phyloP scores from a whole-genome alignment of 1,284 basidiomycete genomes.

The Ceratobasidium sp. region DNA sequence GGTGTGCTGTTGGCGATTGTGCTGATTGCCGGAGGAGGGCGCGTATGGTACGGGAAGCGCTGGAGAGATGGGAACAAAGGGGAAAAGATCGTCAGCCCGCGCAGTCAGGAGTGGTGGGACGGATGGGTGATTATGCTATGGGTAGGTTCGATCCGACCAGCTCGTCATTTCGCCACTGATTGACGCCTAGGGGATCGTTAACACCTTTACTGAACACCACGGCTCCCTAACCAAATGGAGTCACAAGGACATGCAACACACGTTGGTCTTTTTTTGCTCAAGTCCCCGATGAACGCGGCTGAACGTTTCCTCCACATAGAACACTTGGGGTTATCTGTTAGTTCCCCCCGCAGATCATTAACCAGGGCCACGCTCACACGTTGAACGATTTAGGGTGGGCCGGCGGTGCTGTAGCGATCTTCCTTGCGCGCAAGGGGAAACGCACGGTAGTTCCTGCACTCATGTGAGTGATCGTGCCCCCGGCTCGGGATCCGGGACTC shows the following conservation, averaged over 20 bases:
- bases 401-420: constrained; percentile 89
- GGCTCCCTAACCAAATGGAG: constrained; percentile 72
- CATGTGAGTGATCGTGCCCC: constrained; percentile 67
- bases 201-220: constrained; percentile 93
- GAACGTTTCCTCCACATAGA: constrained; percentile 53
- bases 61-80: constrained; percentile 49
- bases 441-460: constrained; percentile 80
- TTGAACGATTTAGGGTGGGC: constrained; percentile 75
- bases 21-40: constrained; percentile 82
- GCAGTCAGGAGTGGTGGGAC: constrained; percentile 88
- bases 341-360: constrained; percentile 46
- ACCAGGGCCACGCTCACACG: background rate
- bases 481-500: constrained; percentile 1
- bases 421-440: constrained; percentile 84
- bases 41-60: constrained; percentile 67
- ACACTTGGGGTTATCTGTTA: constrained; percentile 71
- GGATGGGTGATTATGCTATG: constrained; percentile 88
- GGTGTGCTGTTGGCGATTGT: constrained; percentile 86
- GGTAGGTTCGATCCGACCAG: constrained; percentile 63
- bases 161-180: background rate
- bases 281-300: background rate
- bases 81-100: constrained; percentile 40
- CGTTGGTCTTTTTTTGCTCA: constrained; percentile 62
- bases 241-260: constrained; percentile 95
- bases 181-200: constrained; percentile 73